phyloP scores from a whole-genome alignment of 352 stramenopile genomes.

The Elongisporangium anandrum region DNA sequence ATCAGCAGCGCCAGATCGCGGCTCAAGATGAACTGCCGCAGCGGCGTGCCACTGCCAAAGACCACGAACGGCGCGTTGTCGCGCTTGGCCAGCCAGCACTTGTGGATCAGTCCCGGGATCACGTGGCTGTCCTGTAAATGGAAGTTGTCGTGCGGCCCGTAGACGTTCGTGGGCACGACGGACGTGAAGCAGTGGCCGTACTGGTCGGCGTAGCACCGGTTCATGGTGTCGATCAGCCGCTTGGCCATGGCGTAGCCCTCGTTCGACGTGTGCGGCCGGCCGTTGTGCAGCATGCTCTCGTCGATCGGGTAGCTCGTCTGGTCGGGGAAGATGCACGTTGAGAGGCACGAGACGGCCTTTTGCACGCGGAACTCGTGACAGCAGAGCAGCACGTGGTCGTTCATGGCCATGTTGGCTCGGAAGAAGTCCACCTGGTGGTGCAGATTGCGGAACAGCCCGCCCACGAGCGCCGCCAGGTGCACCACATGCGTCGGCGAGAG shows the following conservation, averaged over 20 bases:
- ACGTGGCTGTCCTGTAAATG: conserved; percentile 96
- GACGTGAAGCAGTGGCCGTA: conserved; percentile 97
- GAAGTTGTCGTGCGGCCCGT: conserved; percentile 98
- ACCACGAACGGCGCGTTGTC: conserved; percentile 88
- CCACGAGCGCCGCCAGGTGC: conserved; percentile 96
- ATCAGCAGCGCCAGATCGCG: conserved; percentile 94
- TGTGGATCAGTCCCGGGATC: conserved; percentile 98
- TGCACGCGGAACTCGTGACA: conserved; percentile 79
- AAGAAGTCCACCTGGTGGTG: conserved; percentile 97
- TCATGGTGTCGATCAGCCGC: conserved; percentile 98
- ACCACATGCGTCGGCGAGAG: conserved; percentile 96
- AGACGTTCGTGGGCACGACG: conserved; percentile 99
- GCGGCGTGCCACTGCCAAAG: conserved; percentile 92
- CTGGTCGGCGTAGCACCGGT: conserved; percentile 94
- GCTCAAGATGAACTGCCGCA: conserved; percentile 98
- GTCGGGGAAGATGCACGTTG: conserved; percentile 98
- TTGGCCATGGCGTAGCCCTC: conserved; percentile 98
- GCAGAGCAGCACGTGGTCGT: conserved; percentile 98
- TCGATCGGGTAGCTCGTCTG: conserved; percentile 98
- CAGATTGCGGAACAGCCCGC: conserved; percentile 84
- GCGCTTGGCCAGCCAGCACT: conserved; percentile 96
- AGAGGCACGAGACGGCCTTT: conserved; percentile 98
- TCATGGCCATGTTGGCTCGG: conserved; percentile 98
- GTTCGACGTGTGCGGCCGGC: conserved; percentile 74
- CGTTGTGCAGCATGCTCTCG: conserved; percentile 96